These are phyloP conservation scores for Nothopassalora personata DNA, from an alignment of 2,329 filamentous ascomycete species.

Conservation along the genomic window DNA sequence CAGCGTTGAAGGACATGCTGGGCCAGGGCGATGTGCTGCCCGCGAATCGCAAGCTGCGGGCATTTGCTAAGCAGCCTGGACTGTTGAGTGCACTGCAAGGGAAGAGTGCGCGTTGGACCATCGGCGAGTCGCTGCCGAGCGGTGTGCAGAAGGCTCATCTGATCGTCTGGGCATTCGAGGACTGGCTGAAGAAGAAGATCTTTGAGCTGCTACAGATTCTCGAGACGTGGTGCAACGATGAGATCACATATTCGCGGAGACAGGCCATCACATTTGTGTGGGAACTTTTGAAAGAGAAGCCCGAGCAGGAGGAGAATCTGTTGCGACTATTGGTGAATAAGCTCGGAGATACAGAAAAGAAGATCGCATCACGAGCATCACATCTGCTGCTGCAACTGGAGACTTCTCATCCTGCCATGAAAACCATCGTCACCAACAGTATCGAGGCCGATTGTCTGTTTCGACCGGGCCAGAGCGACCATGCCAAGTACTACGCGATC, in stretches of 20 bases:
- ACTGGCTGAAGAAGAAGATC: constrained; percentile 90
- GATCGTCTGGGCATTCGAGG: constrained; percentile 85
- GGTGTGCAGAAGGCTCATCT: constrained; percentile 71
- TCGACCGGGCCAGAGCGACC: constrained; percentile 76
- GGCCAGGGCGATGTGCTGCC: constrained; percentile 84
- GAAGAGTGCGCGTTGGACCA: constrained; percentile 58
- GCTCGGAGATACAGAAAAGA: constrained; percentile 88
- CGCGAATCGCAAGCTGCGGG: constrained; percentile 69
- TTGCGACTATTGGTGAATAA: constrained; percentile 91
- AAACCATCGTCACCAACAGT: constrained; percentile 73
- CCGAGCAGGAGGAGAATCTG: constrained; percentile 93
- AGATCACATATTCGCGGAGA: constrained; percentile 87
- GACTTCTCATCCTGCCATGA: constrained; percentile 88
- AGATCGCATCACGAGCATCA: constrained; percentile 88
- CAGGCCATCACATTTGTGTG: constrained; percentile 87
- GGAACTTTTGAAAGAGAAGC: constrained; percentile 87
- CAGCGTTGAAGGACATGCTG: constrained; percentile 88
- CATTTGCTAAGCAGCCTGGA: constrained; percentile 74
- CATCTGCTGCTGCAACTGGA: constrained; percentile 90
- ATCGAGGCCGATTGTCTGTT: constrained; percentile 87
- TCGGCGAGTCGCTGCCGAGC: constrained; percentile 65
- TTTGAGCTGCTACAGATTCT: constrained; percentile 90
- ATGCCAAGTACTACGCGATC: constrained; percentile 91
- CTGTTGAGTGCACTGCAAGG: constrained; percentile 67
- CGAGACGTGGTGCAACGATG: constrained; percentile 89